phyloP scores from a whole-genome alignment of 495 filamentous ascomycete genomes.

The Hamigera avellanea region DNA sequence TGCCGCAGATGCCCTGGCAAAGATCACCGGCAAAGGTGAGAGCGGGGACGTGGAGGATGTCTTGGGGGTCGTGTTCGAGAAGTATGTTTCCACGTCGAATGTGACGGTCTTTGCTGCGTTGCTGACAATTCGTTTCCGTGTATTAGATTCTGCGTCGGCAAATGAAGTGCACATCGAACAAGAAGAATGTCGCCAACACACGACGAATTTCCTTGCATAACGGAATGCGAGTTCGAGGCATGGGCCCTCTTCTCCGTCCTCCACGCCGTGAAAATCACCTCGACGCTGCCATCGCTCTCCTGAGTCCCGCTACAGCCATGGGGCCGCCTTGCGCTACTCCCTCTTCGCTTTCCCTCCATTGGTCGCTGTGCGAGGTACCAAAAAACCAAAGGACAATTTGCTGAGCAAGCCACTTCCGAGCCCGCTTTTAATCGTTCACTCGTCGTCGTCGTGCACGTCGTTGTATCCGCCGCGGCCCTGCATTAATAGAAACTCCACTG shows the following conservation, averaged over 20 bases:
- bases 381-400: too few species aligned
- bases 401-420: too few species aligned
- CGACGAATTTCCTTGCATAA: too few species aligned
- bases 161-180: constrained; percentile 24
- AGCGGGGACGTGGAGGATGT: constrained; percentile 93
- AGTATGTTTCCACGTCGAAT: constrained; percentile 38
- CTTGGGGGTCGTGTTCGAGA: constrained; percentile 94
- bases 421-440: constrained; percentile 4
- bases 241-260: too few species aligned
- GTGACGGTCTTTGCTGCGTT: constrained; percentile 1
- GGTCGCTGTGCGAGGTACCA: too few species aligned
- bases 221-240: too few species aligned
- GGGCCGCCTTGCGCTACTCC: too few species aligned
- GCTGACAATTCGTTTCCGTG: constrained; percentile 12
- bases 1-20: constrained; percentile 68
- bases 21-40: constrained; percentile 80
- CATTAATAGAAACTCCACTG: constrained; percentile 1
- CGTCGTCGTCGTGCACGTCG: constrained; percentile 22
- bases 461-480: constrained; percentile 49
- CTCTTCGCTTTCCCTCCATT: too few species aligned
- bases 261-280: too few species aligned
- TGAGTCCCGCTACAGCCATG: too few species aligned
- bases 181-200: too few species aligned
- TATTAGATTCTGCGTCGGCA: constrained; percentile 58
- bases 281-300: too few species aligned